These are phyloP conservation scores for Jatropha podagrica DNA, from an alignment of 441 rosid genomes.

Conservation along the genomic window DNA sequence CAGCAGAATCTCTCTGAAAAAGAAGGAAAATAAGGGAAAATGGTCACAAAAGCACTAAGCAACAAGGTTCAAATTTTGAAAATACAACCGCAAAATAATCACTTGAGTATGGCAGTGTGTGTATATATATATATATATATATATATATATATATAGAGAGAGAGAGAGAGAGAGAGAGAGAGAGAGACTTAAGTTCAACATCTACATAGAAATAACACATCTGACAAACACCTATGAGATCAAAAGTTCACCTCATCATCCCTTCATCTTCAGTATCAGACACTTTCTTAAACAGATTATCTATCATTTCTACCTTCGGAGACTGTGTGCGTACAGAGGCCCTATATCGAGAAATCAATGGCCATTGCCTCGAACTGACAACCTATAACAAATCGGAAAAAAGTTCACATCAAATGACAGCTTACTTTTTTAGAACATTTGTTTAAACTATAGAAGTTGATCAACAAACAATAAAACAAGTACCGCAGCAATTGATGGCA, in stretches of 20 bases:
- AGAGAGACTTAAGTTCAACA: no score
- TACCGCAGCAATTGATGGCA: conserved; percentile 88
- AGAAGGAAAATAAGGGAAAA: neutral
- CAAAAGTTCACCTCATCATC: conserved; percentile 53
- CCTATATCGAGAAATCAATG: conserved; percentile 70
- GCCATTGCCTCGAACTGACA: conserved; percentile 83
- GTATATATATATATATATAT: neutral
- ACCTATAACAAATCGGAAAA: conserved; percentile 31
- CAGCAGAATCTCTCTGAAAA: conserved; percentile 60
- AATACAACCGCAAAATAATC: neutral
- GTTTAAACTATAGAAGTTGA: neutral
- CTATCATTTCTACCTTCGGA: conserved; percentile 83
- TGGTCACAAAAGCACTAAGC: neutral
- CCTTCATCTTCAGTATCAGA: conserved; percentile 67
- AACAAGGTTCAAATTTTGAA: neutral
- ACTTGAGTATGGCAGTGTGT: neutral
- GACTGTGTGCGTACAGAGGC: conserved; percentile 83
- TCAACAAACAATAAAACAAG: neutral
- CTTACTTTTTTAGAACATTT: neutral
- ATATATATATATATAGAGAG: no score
- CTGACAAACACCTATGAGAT: neutral
- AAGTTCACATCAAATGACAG: neutral
- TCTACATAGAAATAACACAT: neutral
- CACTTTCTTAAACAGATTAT: conserved; percentile 52
- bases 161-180: no score